Evolutionary conservation across 1,284 basidiomycete species (phyloP).

Genomic region (Porogramme epimiltina): DNA sequence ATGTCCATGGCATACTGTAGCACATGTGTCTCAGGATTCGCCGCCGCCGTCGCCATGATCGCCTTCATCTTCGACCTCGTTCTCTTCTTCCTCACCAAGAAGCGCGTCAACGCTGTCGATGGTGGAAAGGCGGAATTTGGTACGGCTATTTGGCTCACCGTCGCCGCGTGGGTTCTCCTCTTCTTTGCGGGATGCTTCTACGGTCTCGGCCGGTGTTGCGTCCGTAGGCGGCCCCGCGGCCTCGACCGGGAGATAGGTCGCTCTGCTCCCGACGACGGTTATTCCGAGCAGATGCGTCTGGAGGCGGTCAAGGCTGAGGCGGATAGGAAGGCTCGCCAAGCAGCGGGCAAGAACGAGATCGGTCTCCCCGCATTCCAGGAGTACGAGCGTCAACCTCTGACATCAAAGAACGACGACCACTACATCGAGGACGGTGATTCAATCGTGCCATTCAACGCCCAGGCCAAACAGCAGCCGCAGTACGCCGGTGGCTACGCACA

Average conservation of each 20-base stretch:
- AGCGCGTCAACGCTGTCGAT: slow-evolving; percentile 68
- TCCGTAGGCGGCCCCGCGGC: slow-evolving; percentile 53
- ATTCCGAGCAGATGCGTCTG: slow-evolving; percentile 68
- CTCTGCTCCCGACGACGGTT: slow-evolving; percentile 32
- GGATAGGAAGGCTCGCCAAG: slow-evolving; percentile 73
- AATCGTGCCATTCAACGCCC: slow-evolving; percentile 35
- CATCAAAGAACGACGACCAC: slow-evolving; percentile 35
- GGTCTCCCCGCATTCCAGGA: slow-evolving; percentile 79
- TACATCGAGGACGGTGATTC: slow-evolving; percentile 56
- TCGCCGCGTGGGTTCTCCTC: slow-evolving; percentile 80
- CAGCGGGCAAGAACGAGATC: slow-evolving; percentile 48
- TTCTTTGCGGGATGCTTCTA: slow-evolving; percentile 89
- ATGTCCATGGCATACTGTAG: slow-evolving; percentile 86
- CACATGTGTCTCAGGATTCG: slow-evolving; percentile 78
- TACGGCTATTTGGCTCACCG: slow-evolving; percentile 82
- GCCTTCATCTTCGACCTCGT: slow-evolving; percentile 88
- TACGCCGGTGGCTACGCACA: slow-evolving; percentile 63
- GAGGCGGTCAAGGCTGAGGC: slow-evolving; percentile 83
- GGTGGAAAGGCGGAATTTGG: slow-evolving; percentile 78
- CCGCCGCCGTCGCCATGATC: slow-evolving; percentile 69
- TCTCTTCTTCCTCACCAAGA: slow-evolving; percentile 83
- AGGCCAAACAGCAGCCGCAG: slow-evolving; percentile 25
- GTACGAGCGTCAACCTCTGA: slow-evolving; percentile 62
- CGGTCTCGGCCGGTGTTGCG: slow-evolving; percentile 79
- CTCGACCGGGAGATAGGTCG: slow-evolving; percentile 20